These are phyloP conservation scores for Geoglossum cookeanum DNA, from an alignment of 2,329 filamentous ascomycete genomes.

Conservation along the genomic window DNA sequence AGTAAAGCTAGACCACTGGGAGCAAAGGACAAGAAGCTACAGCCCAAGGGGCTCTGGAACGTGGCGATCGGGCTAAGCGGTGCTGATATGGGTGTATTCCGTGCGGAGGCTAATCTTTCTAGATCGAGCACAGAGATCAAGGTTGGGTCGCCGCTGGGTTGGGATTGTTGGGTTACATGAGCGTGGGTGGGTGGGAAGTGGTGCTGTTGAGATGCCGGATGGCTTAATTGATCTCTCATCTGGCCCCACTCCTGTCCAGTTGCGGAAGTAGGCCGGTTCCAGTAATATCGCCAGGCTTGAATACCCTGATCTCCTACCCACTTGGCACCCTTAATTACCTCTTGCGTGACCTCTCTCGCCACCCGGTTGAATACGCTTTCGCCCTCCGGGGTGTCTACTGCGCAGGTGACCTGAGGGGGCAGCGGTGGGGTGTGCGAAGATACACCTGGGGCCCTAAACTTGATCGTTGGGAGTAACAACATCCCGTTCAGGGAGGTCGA, in stretches of 20 bases:
- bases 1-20: constrained; percentile 55
- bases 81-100: constrained; percentile 29
- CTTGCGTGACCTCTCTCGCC: constrained; percentile 61
- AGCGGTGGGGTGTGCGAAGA: constrained; percentile 47
- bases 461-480: constrained; percentile 27
- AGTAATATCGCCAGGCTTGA: constrained; percentile 65
- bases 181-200: constrained; percentile 65
- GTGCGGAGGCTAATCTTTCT: constrained; percentile 32
- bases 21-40: constrained; percentile 64
- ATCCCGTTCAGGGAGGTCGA: constrained; percentile 49
- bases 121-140: constrained; percentile 59
- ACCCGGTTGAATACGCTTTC: constrained; percentile 58
- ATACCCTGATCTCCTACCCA: constrained; percentile 62
- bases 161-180: constrained; percentile 32
- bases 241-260: neutral
- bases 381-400: constrained; percentile 51
- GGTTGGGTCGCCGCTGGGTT: constrained; percentile 42
- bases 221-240: neutral
- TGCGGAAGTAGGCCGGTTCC: constrained; percentile 32
- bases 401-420: constrained; percentile 44
- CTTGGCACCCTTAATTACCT: constrained; percentile 52
- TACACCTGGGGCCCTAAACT: constrained; percentile 35
- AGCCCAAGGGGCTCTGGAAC: constrained; percentile 52
- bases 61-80: constrained; percentile 43
- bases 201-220: constrained; percentile 23